phyloP scores from a whole-genome alignment of 352 stramenopile genomes.

The Pelagophyceae sp. region DNA sequence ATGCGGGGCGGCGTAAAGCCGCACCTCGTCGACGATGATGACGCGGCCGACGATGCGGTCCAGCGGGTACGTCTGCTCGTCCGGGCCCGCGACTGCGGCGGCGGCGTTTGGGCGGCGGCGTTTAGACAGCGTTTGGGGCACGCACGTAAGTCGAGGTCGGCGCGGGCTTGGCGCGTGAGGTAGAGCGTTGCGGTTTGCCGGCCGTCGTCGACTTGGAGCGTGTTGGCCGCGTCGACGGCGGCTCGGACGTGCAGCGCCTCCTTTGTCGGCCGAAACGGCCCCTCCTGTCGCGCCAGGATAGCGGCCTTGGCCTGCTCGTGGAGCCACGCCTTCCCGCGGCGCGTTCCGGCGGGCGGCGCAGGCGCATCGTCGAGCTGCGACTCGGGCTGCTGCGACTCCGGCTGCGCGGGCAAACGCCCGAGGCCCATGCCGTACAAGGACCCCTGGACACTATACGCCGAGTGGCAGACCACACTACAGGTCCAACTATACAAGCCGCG shows the following conservation, averaged over 20 bases:
- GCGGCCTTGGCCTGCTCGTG: not conserved
- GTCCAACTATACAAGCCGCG: too few relatives aligned
- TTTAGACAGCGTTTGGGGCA: too few relatives aligned
- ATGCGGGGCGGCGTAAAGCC: not conserved
- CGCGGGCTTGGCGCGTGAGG: not conserved
- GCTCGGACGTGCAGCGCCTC: not conserved
- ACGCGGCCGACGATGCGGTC: not conserved
- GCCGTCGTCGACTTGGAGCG: not conserved
- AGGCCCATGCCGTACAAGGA: too few relatives aligned
- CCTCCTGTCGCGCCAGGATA: not conserved
- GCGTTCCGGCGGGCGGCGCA: too few relatives aligned
- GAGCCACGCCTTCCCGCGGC: not conserved
- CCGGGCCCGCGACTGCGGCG: too few relatives aligned
- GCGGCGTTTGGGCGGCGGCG: too few relatives aligned
- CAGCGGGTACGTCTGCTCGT: not conserved
- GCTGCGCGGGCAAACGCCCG: too few relatives aligned
- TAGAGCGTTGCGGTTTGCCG: not conserved
- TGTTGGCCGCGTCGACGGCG: not conserved
- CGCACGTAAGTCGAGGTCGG: not conserved
- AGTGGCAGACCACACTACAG: too few relatives aligned
- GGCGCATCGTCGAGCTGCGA: not conserved
- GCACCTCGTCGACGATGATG: not conserved
- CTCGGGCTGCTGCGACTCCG: not conserved
- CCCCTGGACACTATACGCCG: too few relatives aligned
- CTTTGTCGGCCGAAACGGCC: not conserved